Percentiles rank a stretch among this genome's conserved stretches.
phyloP scores from a whole-genome alignment of 768 basidiomycete species.

The Hygrocybe coccinea region DNA sequence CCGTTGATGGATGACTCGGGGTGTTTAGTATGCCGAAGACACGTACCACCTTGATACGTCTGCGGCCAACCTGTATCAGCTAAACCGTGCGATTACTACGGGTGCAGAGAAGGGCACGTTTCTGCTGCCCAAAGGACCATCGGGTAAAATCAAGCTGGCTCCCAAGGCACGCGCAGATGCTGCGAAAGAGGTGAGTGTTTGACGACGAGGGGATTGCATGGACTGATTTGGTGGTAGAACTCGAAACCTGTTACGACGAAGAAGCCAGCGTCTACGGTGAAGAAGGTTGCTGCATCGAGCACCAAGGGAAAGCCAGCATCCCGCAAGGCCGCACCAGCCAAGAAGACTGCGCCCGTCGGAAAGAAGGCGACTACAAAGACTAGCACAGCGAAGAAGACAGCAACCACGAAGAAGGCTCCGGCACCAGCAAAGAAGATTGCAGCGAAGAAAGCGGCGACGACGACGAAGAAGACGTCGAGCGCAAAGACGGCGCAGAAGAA shows the following conservation, averaged over 20 bases:
- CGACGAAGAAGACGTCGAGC: slow-evolving; percentile 25
- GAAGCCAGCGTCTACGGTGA: slow-evolving; percentile 18
- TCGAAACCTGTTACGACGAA: slow-evolving; percentile 36
- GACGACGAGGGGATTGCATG: slow-evolving; percentile 36
- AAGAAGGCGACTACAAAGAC: slow-evolving; percentile 26
- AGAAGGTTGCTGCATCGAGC: slow-evolving; percentile 43
- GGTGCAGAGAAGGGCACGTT: slow-evolving; percentile 48
- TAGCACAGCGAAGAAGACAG: slow-evolving; percentile 28
- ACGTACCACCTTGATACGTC: slow-evolving; percentile 77
- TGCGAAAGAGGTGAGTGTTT: slow-evolving; percentile 44
- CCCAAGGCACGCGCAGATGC: slow-evolving; percentile 56
- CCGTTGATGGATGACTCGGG: slow-evolving; percentile 14
- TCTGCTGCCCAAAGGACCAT: slow-evolving; percentile 47
- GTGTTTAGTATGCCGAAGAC: slow-evolving; percentile 69
- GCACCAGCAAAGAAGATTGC: slow-evolving; percentile 27
- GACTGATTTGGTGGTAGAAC: slow-evolving; percentile 11
- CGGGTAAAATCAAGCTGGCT: slow-evolving; percentile 53
- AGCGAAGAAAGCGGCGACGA: slow-evolving; percentile 23
- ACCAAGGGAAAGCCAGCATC: slow-evolving; percentile 44
- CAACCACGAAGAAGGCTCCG: slow-evolving; percentile 30
- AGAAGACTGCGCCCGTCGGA: slow-evolving; percentile 29
- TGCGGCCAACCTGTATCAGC: slow-evolving; percentile 65
- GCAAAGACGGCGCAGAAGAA: slow-evolving; percentile 54
- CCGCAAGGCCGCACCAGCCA: slow-evolving; percentile 23
- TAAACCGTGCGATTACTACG: slow-evolving; percentile 72